phyloP scores from a whole-genome alignment of 768 basidiomycete genomes.

The Termitomyces sp. region DNA sequence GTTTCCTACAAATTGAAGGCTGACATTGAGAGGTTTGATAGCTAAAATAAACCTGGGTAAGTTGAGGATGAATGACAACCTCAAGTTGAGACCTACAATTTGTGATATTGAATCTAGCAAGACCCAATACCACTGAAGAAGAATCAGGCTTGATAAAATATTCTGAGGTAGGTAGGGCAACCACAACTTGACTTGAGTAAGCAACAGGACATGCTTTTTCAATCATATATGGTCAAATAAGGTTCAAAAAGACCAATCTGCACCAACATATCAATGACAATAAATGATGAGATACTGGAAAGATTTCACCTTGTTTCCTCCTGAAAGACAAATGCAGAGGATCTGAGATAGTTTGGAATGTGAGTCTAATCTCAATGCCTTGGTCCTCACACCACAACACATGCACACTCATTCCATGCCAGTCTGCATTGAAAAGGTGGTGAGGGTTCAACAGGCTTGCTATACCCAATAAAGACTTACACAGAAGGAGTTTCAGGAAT shows the following conservation, averaged over 20 bases:
- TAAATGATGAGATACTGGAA: background rate
- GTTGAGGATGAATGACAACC: constrained; percentile 1
- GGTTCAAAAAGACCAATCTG: constrained; percentile 71
- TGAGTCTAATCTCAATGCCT: constrained; percentile 61
- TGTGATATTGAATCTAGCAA: constrained; percentile 44
- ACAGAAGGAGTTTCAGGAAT: constrained; percentile 91
- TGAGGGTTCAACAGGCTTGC: constrained; percentile 82
- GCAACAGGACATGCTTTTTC: constrained; percentile 69
- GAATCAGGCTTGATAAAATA: constrained; percentile 53
- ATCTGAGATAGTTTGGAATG: constrained; percentile 74
- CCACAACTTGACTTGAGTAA: constrained; percentile 44
- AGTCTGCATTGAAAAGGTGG: constrained; percentile 81
- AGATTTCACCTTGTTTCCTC: constrained; percentile 46
- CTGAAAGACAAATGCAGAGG: constrained; percentile 54
- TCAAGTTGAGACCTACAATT: constrained; percentile 31
- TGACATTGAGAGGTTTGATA: constrained; percentile 46
- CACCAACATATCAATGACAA: constrained; percentile 4
- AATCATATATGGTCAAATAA: constrained; percentile 65
- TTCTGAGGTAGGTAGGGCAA: constrained; percentile 38
- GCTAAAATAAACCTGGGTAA: constrained; percentile 22
- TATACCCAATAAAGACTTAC: constrained; percentile 83
- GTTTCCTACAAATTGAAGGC: constrained; percentile 49
- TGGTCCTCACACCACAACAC: constrained; percentile 53
- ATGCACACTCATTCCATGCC: constrained; percentile 85
- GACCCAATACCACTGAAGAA: constrained; percentile 21